Evolutionary conservation across 495 filamentous ascomycete genomes (phyloP).

Genomic region (Parachaetomium inaequale): DNA sequence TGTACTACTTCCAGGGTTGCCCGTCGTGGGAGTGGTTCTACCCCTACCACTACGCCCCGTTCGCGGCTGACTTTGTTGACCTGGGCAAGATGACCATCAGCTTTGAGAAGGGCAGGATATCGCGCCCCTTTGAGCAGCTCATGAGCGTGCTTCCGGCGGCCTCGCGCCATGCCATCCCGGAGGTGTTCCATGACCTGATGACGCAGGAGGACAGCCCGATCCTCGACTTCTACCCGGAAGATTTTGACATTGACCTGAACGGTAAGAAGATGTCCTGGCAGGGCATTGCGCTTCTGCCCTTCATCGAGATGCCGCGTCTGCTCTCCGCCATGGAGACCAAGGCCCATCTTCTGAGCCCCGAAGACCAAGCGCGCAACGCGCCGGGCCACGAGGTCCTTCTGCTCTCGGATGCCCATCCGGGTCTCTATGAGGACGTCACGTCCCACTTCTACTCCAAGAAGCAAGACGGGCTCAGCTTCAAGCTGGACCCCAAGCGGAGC

Average conservation of each 20-base stretch:
- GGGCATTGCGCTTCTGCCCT: constrained; percentile 87
- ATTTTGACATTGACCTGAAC: constrained; percentile 89
- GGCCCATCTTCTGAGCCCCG: constrained; percentile 71
- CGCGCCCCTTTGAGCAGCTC: constrained; percentile 92
- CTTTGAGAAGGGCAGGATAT: constrained; percentile 84
- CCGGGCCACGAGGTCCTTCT: constrained; percentile 76
- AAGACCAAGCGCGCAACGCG: constrained; percentile 76
- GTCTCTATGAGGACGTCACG: constrained; percentile 76
- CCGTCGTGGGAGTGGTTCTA: constrained; percentile 99
- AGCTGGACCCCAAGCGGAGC: constrained; percentile 67
- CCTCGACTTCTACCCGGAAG: constrained; percentile 94
- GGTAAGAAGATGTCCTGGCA: constrained; percentile 99
- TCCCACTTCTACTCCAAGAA: constrained; percentile 89
- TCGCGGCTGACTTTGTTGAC: constrained; percentile 91
- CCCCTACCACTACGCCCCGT: constrained; percentile 96
- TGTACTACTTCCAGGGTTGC: constrained; percentile 97
- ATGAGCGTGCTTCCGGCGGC: constrained; percentile 96
- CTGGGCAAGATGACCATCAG: constrained; percentile 70
- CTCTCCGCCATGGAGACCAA: constrained; percentile 78
- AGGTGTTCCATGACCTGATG: constrained; percentile 86
- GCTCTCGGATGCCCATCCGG: constrained; percentile 70
- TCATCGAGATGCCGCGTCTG: constrained; percentile 89
- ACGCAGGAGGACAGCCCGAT: constrained; percentile 81
- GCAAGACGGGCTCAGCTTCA: constrained; percentile 59
- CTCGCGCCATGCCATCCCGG: constrained; percentile 85